phyloP scores from a whole-genome alignment of 176 grass and related monocot genomes.

The Zoysia pacifica region DNA sequence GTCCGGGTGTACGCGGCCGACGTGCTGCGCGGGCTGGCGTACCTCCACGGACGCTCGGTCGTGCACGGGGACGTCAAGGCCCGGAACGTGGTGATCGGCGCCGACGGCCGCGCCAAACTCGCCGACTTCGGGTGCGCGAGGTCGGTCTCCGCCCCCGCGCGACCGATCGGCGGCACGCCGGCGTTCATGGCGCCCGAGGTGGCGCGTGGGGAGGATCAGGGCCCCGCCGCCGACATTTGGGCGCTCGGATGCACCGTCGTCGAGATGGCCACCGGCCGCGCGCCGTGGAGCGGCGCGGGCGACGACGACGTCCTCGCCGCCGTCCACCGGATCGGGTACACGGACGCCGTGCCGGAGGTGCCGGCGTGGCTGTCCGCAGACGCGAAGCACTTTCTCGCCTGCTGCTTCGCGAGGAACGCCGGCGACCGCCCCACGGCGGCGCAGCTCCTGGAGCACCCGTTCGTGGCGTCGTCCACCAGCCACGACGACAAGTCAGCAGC shows the following conservation, averaged over 20 bases:
- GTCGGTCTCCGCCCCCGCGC: neutral
- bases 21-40: constrained; percentile 58
- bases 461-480: constrained; percentile 39
- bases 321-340: constrained; percentile 70
- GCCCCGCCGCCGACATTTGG: constrained; percentile 73
- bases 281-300: constrained; percentile 44
- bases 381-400: constrained; percentile 55
- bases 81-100: constrained; percentile 64
- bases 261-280: constrained; percentile 77
- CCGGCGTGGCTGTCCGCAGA: constrained; percentile 59
- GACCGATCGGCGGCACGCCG: constrained; percentile 69
- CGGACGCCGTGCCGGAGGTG: constrained; percentile 53
- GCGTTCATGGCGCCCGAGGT: constrained; percentile 97
- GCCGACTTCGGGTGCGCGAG: constrained; percentile 83
- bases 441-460: constrained; percentile 62
- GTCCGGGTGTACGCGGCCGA: constrained; percentile 30
- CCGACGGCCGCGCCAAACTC: constrained; percentile 58
- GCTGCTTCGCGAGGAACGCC: constrained; percentile 54
- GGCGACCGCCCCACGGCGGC: constrained; percentile 49
- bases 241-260: constrained; percentile 75
- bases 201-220: constrained; percentile 70
- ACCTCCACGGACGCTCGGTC: constrained; percentile 59
- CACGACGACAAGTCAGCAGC: constrained; percentile 3
- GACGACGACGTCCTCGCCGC: constrained; percentile 52
- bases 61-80: constrained; percentile 85